A percentile compares a stretch with the other conserved stretches of the same genome.
Evolutionary conservation across 139 green algal species (phyloP).

Genomic region (Tetradesmus obliquus): DNA sequence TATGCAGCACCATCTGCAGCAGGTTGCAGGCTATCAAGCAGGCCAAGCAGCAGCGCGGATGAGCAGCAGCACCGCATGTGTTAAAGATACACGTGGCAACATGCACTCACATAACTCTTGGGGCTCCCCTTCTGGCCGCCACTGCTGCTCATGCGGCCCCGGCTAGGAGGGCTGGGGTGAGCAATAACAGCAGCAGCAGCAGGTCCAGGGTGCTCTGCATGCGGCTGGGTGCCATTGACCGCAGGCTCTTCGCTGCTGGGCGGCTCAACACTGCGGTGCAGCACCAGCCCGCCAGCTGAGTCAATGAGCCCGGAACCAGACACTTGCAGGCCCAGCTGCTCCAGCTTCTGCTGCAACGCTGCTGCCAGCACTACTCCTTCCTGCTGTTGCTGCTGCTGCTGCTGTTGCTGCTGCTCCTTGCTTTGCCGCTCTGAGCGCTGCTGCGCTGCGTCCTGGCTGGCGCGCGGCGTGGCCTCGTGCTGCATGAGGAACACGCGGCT

Average conservation of each 20-base stretch:
- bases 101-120: constrained; percentile 9
- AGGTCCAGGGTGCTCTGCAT: neutral
- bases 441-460: constrained; percentile 9
- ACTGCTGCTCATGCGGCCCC: constrained; percentile 18
- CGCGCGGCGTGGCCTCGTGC: constrained; percentile 16
- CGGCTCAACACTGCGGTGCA: neutral
- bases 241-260: neutral
- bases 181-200: neutral
- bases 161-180: neutral
- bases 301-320: neutral
- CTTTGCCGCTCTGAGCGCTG: neutral
- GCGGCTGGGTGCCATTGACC: neutral
- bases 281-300: neutral
- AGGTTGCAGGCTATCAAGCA: neutral
- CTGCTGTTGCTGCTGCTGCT: neutral
- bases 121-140: constrained; percentile 19
- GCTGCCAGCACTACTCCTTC: neutral
- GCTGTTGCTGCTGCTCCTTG: neutral
- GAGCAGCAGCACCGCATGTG: neutral
- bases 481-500: constrained; percentile 66
- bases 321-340: neutral
- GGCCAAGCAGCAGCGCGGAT: neutral
- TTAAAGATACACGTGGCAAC: too few species aligned
- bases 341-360: constrained; percentile 15
- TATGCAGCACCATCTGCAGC: neutral